These are phyloP conservation scores for Filosporella fistucella DNA, from an alignment of 495 filamentous ascomycete genomes.

Conservation along the genomic window DNA sequence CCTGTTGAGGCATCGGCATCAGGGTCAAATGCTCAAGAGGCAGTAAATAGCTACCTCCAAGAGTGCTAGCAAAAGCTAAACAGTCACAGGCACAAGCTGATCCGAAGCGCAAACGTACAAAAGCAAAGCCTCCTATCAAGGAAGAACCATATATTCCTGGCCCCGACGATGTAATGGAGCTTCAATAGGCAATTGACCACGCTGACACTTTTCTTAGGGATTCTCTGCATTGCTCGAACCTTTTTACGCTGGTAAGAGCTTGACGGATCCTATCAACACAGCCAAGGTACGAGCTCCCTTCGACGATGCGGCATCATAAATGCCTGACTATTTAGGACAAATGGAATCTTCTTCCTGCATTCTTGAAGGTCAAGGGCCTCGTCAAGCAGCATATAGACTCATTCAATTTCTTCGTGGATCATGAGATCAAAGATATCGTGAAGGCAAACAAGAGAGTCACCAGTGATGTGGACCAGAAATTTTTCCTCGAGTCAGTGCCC, in stretches of 20 bases:
- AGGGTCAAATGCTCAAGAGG: not conserved
- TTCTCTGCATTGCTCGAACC: slow-evolving; percentile 91
- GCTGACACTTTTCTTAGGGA: slow-evolving; percentile 36
- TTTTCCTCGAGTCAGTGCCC: slow-evolving; percentile 69
- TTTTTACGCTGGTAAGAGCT: slow-evolving; percentile 90
- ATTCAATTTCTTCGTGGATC: slow-evolving; percentile 94
- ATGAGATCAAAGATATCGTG: slow-evolving; percentile 94
- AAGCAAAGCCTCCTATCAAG: slow-evolving; percentile 6
- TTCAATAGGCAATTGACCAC: slow-evolving; percentile 5
- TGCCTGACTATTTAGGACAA: slow-evolving; percentile 56
- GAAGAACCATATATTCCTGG: slow-evolving; percentile 4
- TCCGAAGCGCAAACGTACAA: slow-evolving; percentile 19
- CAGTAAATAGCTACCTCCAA: not conserved
- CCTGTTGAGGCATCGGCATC: slow-evolving; percentile 16
- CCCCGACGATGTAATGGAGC: slow-evolving; percentile 17
- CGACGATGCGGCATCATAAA: not conserved
- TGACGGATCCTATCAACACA: slow-evolving; percentile 93
- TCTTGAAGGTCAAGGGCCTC: slow-evolving; percentile 93
- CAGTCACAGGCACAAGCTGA: not conserved
- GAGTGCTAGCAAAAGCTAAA: not conserved
- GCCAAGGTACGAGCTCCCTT: slow-evolving; percentile 40
- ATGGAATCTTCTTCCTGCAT: slow-evolving; percentile 93
- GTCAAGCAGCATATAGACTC: slow-evolving; percentile 99
- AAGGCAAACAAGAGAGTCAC: slow-evolving; percentile 77
- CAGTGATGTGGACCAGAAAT: slow-evolving; percentile 83